A percentile compares a stretch with the other conserved stretches of the same genome.
phyloP scores from a whole-genome alignment of 257 asterid species.

The Schizonepeta tenuifolia region DNA sequence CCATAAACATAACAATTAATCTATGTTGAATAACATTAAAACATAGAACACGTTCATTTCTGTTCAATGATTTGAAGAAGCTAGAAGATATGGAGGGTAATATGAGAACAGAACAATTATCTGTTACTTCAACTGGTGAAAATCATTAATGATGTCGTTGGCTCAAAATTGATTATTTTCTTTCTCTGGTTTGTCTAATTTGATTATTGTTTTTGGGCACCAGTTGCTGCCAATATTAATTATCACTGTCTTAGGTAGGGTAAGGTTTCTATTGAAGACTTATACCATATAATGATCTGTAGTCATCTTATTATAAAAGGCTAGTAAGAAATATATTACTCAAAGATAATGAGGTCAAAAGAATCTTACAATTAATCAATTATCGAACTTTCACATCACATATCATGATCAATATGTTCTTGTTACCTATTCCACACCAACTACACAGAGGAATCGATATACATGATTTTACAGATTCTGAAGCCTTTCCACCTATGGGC shows the following conservation, averaged over 20 bases:
- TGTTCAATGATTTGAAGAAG: no score
- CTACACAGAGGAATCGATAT: neutral
- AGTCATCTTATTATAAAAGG: neutral
- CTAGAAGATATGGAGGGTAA: constrained; percentile 69
- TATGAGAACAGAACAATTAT: constrained; percentile 70
- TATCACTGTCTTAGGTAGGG: neutral
- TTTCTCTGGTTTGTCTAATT: neutral
- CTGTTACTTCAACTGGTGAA: constrained; percentile 67
- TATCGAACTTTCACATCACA: no score
- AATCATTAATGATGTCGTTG: constrained; percentile 13
- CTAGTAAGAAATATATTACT: neutral
- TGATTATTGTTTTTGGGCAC: neutral
- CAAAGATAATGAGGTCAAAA: neutral
- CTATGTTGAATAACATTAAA: no score
- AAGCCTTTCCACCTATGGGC: neutral
- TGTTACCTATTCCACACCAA: neutral
- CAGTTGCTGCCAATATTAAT: neutral
- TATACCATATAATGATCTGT: neutral
- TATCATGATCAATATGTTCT: neutral
- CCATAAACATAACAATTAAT: no score
- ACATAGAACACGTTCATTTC: no score
- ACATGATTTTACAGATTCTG: constrained; percentile 14
- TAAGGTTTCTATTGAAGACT: constrained; percentile 3
- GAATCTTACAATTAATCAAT: neutral
- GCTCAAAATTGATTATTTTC: neutral